A percentile compares a stretch with the other conserved stretches of the same genome.
These are phyloP conservation scores for Lycium ferocissimum DNA, from an alignment of 257 asterid genomes.

Conservation along the genomic window DNA sequence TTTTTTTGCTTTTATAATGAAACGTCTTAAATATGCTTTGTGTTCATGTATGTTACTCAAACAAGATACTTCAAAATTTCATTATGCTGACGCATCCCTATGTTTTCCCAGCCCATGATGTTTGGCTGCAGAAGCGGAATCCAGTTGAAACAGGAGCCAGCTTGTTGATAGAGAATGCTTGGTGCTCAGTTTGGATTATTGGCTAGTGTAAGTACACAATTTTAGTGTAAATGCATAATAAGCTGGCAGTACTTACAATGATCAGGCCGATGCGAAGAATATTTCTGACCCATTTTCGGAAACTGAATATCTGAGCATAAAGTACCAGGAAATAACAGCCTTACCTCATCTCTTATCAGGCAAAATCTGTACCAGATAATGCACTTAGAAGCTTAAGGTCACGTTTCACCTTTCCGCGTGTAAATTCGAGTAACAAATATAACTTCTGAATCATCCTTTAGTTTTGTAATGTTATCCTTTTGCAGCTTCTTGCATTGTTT, in stretches of 20 bases:
- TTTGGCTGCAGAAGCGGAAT: conserved; percentile 60
- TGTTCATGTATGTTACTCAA: background rate
- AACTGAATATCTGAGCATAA: conserved; percentile 36
- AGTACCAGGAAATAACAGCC: conserved; percentile 42
- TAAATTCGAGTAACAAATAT: conserved; percentile 37
- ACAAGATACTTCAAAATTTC: background rate
- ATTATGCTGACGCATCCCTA: background rate
- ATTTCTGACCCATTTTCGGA: conserved; percentile 40
- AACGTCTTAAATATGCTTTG: background rate
- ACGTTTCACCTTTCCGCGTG: conserved; percentile 35
- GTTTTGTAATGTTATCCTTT: conserved; percentile 15
- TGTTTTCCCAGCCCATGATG: conserved; percentile 52
- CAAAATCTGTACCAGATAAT: conserved; percentile 30
- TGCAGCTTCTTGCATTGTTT: conserved; percentile 26
- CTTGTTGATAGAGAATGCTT: conserved; percentile 53
- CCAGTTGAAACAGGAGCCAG: conserved; percentile 79
- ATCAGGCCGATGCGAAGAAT: background rate
- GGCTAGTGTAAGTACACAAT: conserved; percentile 46
- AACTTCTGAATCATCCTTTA: conserved; percentile 31
- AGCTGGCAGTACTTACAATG: conserved; percentile 45
- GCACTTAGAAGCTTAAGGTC: conserved; percentile 38
- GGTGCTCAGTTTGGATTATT: conserved; percentile 39
- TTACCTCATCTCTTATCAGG: conserved; percentile 33
- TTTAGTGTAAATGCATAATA: conserved; percentile 51
- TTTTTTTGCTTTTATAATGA: too few species aligned